These are phyloP conservation scores for Nitzschia inconspicua DNA, from an alignment of 108 stramenopile species.

Conservation along the genomic window DNA sequence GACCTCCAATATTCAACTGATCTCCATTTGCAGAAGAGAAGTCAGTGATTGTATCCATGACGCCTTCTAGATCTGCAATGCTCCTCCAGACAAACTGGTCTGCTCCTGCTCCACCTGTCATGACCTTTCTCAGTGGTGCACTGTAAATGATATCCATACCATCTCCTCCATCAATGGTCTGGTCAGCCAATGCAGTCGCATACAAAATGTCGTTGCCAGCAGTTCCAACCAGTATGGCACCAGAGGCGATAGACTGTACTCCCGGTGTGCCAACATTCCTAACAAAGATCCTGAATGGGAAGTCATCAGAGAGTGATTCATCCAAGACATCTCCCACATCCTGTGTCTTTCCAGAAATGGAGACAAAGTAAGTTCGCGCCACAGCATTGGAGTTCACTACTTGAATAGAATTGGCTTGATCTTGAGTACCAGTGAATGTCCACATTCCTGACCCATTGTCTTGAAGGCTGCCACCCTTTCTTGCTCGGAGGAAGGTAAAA, in stretches of 20 bases:
- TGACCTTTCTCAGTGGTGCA: neutral
- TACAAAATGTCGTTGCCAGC: neutral
- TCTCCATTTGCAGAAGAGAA: neutral
- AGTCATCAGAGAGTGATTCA: no score
- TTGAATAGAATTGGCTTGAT: neutral
- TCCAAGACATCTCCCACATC: no score
- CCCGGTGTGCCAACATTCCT: neutral
- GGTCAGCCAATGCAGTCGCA: neutral
- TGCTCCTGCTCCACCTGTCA: neutral
- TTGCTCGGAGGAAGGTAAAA: neutral
- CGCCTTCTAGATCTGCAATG: neutral
- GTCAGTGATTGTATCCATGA: neutral
- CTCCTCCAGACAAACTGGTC: constrained; percentile 4
- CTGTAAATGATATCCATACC: constrained; percentile 1
- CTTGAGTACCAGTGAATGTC: neutral
- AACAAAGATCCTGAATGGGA: neutral
- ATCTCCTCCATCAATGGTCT: neutral
- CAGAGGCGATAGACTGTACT: neutral
- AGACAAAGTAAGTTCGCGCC: no score
- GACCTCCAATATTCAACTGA: neutral
- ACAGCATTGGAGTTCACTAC: neutral
- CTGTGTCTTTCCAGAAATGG: no score
- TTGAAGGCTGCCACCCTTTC: neutral
- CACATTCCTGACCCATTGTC: neutral
- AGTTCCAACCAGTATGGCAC: neutral